A percentile compares a stretch with the other conserved stretches of the same genome.
Conservation (phyloP, 1,139 yeast species). For the Waltiozyma sp. region DNA sequence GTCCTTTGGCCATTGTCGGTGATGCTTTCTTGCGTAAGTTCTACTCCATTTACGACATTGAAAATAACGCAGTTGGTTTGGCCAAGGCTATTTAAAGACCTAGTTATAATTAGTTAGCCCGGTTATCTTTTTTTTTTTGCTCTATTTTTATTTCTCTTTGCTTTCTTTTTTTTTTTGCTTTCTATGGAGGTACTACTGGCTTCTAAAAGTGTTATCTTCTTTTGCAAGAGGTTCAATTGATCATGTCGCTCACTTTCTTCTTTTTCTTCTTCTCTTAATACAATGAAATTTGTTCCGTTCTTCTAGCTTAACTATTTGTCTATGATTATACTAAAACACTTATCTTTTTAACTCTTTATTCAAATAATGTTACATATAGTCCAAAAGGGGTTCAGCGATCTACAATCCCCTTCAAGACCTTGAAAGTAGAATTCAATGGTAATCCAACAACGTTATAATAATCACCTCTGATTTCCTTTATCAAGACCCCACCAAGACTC, state of each 20-base stretch:
- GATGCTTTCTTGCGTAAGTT: constrained; percentile 93
- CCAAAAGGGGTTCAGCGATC: too few species aligned
- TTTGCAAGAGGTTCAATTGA: too few species aligned
- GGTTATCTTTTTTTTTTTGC: neutral
- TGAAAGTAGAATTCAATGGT: constrained; percentile 53
- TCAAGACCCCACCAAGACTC: constrained; percentile 54
- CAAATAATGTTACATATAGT: too few species aligned
- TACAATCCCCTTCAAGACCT: constrained; percentile 8
- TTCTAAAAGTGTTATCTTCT: too few species aligned
- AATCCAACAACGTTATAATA: constrained; percentile 84
- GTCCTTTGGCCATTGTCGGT: constrained; percentile 92
- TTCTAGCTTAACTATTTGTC: too few species aligned
- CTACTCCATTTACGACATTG: constrained; percentile 87
- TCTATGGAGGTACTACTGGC: too few species aligned
- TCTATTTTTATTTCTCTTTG: neutral
- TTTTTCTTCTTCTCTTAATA: too few species aligned
- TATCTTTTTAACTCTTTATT: neutral
- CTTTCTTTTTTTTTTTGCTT: neutral
- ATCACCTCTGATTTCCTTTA: constrained; percentile 63
- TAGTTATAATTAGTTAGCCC: too few species aligned
- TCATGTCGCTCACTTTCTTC: too few species aligned
- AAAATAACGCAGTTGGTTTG: constrained; percentile 86
- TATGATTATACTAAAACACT: neutral
- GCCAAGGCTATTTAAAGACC: constrained; percentile 51
- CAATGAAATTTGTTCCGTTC: too few species aligned